phyloP scores from a whole-genome alignment of 169 alveolate genomes.

The Plasmodium knowlesi region DNA sequence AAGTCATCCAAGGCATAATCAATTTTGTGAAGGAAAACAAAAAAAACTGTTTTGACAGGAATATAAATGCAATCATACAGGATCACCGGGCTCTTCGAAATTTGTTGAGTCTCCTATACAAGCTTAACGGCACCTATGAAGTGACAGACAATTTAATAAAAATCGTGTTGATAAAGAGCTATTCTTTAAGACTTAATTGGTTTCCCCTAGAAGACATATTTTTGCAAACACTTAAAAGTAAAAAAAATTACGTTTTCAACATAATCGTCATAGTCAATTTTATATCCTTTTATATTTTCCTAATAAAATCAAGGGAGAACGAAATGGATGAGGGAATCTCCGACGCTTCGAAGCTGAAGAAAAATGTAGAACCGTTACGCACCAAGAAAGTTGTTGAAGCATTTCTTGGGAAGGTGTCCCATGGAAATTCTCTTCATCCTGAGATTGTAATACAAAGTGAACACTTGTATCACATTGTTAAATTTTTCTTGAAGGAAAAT shows the following conservation, averaged over 20 bases:
- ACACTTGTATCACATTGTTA: slow-evolving; percentile 21
- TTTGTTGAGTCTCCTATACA: slow-evolving; percentile 2
- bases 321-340: slow-evolving; percentile 5
- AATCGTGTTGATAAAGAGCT: slow-evolving; percentile 13
- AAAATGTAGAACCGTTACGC: neutral
- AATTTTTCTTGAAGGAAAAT: slow-evolving; percentile 37
- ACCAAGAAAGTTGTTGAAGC: neutral
- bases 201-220: slow-evolving; percentile 1
- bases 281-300: slow-evolving; percentile 33
- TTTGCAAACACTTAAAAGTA: neutral
- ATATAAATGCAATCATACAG: slow-evolving; percentile 4
- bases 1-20: neutral
- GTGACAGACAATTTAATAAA: slow-evolving; percentile 41
- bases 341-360: neutral
- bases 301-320: slow-evolving; percentile 29
- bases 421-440: neutral
- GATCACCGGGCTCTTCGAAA: slow-evolving; percentile 10
- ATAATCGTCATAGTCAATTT: slow-evolving; percentile 29
- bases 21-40: slow-evolving; percentile 52
- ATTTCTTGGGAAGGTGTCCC: neutral
- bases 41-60: slow-evolving; percentile 5
- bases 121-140: slow-evolving; percentile 23
- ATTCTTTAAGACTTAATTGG: slow-evolving; percentile 8
- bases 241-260: slow-evolving; percentile 18
- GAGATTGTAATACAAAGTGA: neutral